Evolutionary conservation across 2,329 filamentous ascomycete species (phyloP).

Genomic region (Fusarium nurragi): DNA sequence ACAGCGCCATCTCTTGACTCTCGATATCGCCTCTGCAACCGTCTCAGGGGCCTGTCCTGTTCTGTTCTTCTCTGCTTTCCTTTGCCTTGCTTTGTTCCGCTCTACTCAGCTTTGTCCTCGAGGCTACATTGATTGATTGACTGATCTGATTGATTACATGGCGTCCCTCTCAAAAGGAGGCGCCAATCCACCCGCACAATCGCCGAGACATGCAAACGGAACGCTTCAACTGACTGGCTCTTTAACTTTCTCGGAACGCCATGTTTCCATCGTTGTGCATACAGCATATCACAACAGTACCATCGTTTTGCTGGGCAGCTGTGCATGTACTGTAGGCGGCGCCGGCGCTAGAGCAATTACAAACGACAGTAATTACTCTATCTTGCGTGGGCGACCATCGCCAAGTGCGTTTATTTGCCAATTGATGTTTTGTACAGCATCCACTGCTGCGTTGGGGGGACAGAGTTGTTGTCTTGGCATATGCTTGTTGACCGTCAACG

Average conservation of each 20-base stretch:
- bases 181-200: slow-evolving; percentile 39
- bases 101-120: not conserved
- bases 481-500: not conserved
- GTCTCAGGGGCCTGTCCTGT: slow-evolving; percentile 13
- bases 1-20: slow-evolving; percentile 18
- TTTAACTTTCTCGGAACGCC: slow-evolving; percentile 26
- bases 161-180: slow-evolving; percentile 29
- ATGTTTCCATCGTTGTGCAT: slow-evolving; percentile 7
- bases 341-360: not conserved
- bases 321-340: not conserved
- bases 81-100: not conserved
- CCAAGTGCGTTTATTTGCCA: not conserved
- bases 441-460: not conserved
- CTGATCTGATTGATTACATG: slow-evolving; percentile 1
- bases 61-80: not conserved
- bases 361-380: not conserved
- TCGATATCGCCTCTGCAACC: slow-evolving; percentile 9
- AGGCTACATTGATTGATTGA: not conserved
- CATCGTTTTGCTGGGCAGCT: slow-evolving; percentile 18
- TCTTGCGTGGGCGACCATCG: not conserved
- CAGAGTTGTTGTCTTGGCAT: not conserved
- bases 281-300: not conserved
- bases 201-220: slow-evolving; percentile 43
- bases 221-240: slow-evolving; percentile 8
- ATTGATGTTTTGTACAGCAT: not conserved